Evolutionary conservation across 169 alveolate genomes (phyloP).

Genomic region (Plasmodium blacklocki): DNA sequence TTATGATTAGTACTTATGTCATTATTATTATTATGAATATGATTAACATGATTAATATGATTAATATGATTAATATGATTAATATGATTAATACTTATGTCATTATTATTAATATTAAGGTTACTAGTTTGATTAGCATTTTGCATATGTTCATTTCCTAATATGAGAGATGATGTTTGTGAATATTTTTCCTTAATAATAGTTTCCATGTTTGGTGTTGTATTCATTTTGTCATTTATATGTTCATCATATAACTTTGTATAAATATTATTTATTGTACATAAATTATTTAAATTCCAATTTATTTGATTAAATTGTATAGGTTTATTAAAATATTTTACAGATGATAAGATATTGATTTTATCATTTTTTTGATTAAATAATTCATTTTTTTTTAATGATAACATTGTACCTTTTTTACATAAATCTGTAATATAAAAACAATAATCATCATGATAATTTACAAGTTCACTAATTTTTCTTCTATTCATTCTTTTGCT

Average conservation of each 20-base stretch:
- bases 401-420: conserved; percentile 64
- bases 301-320: conserved; percentile 1
- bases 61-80: too few species aligned
- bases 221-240: conserved; percentile 30
- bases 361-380: conserved; percentile 19
- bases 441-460: conserved; percentile 52
- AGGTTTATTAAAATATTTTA: too few species aligned
- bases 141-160: too few species aligned
- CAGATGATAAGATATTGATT: not conserved
- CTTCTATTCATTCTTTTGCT: conserved; percentile 66
- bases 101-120: too few species aligned
- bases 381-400: conserved; percentile 47
- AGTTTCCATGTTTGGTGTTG: conserved; percentile 4
- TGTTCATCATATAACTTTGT: conserved; percentile 20
- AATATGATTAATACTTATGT: too few species aligned
- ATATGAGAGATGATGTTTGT: too few species aligned
- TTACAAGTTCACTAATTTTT: conserved; percentile 32
- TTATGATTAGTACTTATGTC: too few species aligned
- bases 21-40: too few species aligned
- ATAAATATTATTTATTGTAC: conserved; percentile 30
- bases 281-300: conserved; percentile 17
- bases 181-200: too few species aligned
- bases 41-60: too few species aligned
- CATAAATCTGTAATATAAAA: conserved; percentile 73
- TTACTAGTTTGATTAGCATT: too few species aligned